A percentile compares a stretch with the other conserved stretches of the same genome.
Conservation (phyloP, 2,329 filamentous ascomycete genomes). For the Fusarium avenaceum region DNA sequence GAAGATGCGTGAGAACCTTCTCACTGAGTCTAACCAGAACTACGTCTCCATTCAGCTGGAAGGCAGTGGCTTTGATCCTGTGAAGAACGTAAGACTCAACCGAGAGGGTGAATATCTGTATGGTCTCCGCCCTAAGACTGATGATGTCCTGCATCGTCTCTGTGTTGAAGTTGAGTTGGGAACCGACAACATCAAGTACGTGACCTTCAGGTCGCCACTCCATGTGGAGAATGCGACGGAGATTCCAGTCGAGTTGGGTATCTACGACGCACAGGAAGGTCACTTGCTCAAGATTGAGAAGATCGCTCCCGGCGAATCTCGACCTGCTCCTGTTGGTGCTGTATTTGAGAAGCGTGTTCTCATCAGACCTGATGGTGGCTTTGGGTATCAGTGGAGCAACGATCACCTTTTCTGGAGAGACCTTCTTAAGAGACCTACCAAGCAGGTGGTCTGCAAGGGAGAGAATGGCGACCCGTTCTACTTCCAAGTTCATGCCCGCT, state of each 20-base stretch:
- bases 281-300: slow-evolving; percentile 98
- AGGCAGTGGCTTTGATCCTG: slow-evolving; percentile 91
- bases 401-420: slow-evolving; percentile 95
- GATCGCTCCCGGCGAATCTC: slow-evolving; percentile 89
- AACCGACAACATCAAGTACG: slow-evolving; percentile 97
- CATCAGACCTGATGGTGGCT: slow-evolving; percentile 92
- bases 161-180: slow-evolving; percentile 93
- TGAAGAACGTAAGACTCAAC: slow-evolving; percentile 89
- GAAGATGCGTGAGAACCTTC: slow-evolving; percentile 93
- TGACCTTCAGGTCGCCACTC: slow-evolving; percentile 92
- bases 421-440: slow-evolving; percentile 84
- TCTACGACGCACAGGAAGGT: slow-evolving; percentile 88
- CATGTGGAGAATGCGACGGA: slow-evolving; percentile 96
- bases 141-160: slow-evolving; percentile 87
- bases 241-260: slow-evolving; percentile 92
- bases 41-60: slow-evolving; percentile 87
- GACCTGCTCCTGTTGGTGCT: slow-evolving; percentile 91
- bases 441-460: slow-evolving; percentile 88
- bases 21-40: slow-evolving; percentile 84
- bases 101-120: slow-evolving; percentile 96
- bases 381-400: slow-evolving; percentile 95
- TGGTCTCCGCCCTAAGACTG: slow-evolving; percentile 86
- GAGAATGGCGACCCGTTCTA: slow-evolving; percentile 93
- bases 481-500: slow-evolving; percentile 93
- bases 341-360: slow-evolving; percentile 90